A percentile compares a stretch with the other conserved stretches of the same genome.
phyloP scores from a whole-genome alignment of 306 rosid species.

The Begonia masoniana region DNA sequence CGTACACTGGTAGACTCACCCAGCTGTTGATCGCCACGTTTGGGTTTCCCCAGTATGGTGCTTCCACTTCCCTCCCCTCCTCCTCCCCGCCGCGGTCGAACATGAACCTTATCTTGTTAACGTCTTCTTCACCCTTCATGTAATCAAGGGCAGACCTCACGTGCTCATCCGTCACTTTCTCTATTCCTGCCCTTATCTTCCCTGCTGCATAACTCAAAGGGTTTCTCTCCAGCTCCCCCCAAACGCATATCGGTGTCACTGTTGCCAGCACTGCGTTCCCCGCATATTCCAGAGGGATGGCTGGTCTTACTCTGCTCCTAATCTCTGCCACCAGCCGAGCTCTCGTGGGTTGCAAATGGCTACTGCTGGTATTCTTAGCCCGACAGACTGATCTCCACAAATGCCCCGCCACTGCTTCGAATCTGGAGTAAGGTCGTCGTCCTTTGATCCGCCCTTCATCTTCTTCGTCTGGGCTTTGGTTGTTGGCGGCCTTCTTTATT shows the following conservation, averaged over 20 bases:
- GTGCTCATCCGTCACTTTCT: constrained; percentile 34
- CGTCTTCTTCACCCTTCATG: constrained; percentile 28
- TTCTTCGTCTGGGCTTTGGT: neutral
- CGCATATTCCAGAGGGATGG: constrained; percentile 31
- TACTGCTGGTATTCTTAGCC: constrained; percentile 26
- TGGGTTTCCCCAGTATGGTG: constrained; percentile 30
- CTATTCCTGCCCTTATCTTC: constrained; percentile 35
- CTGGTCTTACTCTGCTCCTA: constrained; percentile 28
- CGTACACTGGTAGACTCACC: constrained; percentile 41
- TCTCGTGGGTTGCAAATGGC: constrained; percentile 15
- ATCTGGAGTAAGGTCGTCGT: constrained; percentile 11
- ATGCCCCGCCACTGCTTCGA: constrained; percentile 32
- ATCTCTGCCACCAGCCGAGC: constrained; percentile 29
- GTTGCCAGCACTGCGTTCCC: constrained; percentile 41
- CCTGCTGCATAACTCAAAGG: constrained; percentile 43
- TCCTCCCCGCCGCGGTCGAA: no score
- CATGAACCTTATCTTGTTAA: constrained; percentile 1
- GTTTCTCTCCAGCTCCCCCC: constrained; percentile 34
- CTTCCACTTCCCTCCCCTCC: constrained; percentile 1
- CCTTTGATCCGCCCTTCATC: constrained; percentile 12
- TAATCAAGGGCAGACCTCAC: constrained; percentile 24
- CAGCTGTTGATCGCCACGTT: constrained; percentile 40
- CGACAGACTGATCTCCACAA: constrained; percentile 50
- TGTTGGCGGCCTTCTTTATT: constrained; percentile 28
- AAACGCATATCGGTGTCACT: constrained; percentile 22